These are phyloP conservation scores for Solanum gandarillasii DNA, from an alignment of 257 asterid species.

Conservation along the genomic window DNA sequence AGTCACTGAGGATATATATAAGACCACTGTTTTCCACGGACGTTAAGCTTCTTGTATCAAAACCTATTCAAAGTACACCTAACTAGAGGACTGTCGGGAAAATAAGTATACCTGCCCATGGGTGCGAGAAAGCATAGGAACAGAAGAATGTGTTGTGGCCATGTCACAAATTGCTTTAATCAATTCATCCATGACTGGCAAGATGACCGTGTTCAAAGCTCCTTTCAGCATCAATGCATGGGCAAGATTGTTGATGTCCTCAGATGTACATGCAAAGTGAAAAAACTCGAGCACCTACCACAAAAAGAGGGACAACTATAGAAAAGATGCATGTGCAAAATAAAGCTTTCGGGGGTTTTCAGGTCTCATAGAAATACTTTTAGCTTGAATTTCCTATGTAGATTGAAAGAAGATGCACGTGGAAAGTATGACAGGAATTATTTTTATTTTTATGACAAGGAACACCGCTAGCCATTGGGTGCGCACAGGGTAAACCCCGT, in stretches of 20 bases:
- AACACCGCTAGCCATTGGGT: not conserved
- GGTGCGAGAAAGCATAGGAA: slow-evolving; percentile 50
- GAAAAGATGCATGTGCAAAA: not conserved
- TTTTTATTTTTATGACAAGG: not conserved
- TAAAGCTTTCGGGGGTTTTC: not conserved
- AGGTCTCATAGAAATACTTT: not conserved
- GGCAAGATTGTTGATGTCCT: slow-evolving; percentile 48
- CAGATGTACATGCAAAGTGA: slow-evolving; percentile 50
- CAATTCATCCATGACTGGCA: slow-evolving; percentile 34
- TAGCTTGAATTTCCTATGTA: not conserved
- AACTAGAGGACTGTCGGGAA: not conserved
- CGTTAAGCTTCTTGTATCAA: not conserved
- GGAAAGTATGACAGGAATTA: not conserved
- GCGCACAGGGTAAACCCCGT: not conserved
- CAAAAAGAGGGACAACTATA: not conserved
- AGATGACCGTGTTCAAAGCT: slow-evolving; percentile 16
- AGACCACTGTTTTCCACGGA: not conserved
- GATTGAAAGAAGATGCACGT: not conserved
- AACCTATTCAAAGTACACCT: not conserved
- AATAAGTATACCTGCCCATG: slow-evolving; percentile 35
- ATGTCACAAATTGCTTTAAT: slow-evolving; percentile 18
- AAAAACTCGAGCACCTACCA: slow-evolving; percentile 40
- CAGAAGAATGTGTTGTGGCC: slow-evolving; percentile 22
- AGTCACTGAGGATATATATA: not conserved
- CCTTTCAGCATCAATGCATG: slow-evolving; percentile 43